Evolutionary conservation across 345 rosid species (phyloP).

Genomic region (Syzygium grande): DNA sequence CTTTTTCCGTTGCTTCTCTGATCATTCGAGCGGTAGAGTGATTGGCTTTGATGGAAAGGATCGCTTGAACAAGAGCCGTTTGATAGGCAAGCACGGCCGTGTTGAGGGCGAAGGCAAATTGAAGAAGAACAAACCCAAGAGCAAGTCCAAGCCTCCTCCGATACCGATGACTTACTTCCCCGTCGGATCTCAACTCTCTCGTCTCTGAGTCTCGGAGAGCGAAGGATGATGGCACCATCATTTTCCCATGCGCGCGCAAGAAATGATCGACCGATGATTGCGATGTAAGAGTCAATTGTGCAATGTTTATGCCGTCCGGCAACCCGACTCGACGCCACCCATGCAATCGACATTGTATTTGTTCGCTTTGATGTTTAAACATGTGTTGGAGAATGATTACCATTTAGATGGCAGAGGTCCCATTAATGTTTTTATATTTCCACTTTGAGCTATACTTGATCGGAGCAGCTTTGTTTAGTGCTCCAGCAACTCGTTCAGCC

Average conservation of each 20-base stretch:
- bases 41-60: background rate
- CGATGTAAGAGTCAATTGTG: background rate
- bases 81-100: background rate
- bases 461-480: too few species aligned
- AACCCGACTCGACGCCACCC: background rate
- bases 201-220: background rate
- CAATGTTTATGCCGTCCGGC: background rate
- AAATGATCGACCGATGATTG: background rate
- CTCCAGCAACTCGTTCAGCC: too few species aligned
- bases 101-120: background rate
- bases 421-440: background rate
- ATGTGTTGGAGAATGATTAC: background rate
- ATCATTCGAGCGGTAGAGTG: background rate
- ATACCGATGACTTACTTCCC: constrained; percentile 7
- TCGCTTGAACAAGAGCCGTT: background rate
- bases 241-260: background rate
- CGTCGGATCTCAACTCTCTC: background rate
- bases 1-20: constrained; percentile 13
- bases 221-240: background rate
- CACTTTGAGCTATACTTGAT: background rate
- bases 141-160: background rate
- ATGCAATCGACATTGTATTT: background rate
- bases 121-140: background rate
- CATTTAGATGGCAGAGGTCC: background rate
- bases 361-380: background rate